Percentiles rank a stretch among this genome's conserved stretches.
These are phyloP conservation scores for Acer negundo DNA, from an alignment of 345 rosid species.

Conservation along the genomic window DNA sequence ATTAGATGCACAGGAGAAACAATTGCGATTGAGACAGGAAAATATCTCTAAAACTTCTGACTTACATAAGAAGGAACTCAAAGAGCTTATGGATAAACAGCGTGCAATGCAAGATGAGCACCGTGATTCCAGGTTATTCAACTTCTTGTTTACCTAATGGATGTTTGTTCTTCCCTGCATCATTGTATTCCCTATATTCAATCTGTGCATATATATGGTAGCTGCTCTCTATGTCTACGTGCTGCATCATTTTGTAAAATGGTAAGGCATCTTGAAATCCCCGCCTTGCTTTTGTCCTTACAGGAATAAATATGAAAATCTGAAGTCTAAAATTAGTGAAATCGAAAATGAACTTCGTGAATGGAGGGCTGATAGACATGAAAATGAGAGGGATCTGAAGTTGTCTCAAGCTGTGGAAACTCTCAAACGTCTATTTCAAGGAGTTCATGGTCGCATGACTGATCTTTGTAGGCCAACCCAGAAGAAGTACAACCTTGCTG, in stretches of 20 bases:
- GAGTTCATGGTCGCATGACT: slow-evolving; percentile 98
- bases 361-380: slow-evolving; percentile 87
- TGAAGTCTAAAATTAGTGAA: slow-evolving; percentile 78
- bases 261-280: background rate
- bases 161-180: background rate
- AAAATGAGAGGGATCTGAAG: slow-evolving; percentile 88
- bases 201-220: background rate
- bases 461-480: slow-evolving; percentile 93
- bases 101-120: slow-evolving; percentile 77
- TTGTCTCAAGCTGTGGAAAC: slow-evolving; percentile 89
- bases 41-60: slow-evolving; percentile 62
- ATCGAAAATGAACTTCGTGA: slow-evolving; percentile 87
- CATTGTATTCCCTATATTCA: background rate
- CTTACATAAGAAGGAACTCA: slow-evolving; percentile 61
- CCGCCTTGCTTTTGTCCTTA: slow-evolving; percentile 16
- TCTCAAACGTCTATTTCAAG: slow-evolving; percentile 88
- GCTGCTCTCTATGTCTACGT: background rate
- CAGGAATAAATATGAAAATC: slow-evolving; percentile 70
- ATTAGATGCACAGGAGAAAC: slow-evolving; percentile 73
- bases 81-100: slow-evolving; percentile 59
- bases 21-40: slow-evolving; percentile 62
- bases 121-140: slow-evolving; percentile 66
- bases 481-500: slow-evolving; percentile 94
- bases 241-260: background rate
- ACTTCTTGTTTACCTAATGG: slow-evolving; percentile 24